These are phyloP conservation scores for Populus tomentosa DNA, from an alignment of 441 rosid genomes.

Conservation along the genomic window DNA sequence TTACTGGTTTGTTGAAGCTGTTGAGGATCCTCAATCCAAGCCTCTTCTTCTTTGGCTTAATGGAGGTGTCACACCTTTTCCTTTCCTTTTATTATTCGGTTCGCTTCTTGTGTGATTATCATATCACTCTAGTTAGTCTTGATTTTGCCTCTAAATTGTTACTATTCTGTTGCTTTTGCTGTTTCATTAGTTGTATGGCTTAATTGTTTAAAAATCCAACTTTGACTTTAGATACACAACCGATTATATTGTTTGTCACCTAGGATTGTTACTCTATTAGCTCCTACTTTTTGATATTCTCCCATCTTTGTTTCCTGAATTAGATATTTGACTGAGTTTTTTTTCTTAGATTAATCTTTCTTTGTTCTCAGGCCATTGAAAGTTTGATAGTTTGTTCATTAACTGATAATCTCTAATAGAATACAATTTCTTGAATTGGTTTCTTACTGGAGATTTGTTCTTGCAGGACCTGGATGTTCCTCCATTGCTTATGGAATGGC, in stretches of 20 bases:
- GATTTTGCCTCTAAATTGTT: not conserved
- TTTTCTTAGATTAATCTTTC: not conserved
- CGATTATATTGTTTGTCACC: not conserved
- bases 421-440: not conserved
- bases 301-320: not conserved
- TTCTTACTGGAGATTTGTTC: constrained; percentile 8
- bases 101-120: not conserved
- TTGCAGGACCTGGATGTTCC: constrained; percentile 92
- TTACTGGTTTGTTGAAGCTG: constrained; percentile 81
- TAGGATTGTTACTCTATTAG: not conserved
- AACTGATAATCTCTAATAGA: not conserved
- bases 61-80: constrained; percentile 52
- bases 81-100: not conserved
- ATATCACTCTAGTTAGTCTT: not conserved
- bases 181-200: not conserved
- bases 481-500: constrained; percentile 89
- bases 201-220: not conserved
- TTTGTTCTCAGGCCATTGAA: not conserved
- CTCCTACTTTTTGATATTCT: not conserved
- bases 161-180: not conserved
- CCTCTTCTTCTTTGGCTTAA: constrained; percentile 95
- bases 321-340: not conserved
- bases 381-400: constrained; percentile 1
- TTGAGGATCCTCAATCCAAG: constrained; percentile 72
- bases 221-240: not conserved